Evolutionary conservation across 2,329 filamentous ascomycete species (phyloP).

Genomic region (Esteya vermicola): DNA sequence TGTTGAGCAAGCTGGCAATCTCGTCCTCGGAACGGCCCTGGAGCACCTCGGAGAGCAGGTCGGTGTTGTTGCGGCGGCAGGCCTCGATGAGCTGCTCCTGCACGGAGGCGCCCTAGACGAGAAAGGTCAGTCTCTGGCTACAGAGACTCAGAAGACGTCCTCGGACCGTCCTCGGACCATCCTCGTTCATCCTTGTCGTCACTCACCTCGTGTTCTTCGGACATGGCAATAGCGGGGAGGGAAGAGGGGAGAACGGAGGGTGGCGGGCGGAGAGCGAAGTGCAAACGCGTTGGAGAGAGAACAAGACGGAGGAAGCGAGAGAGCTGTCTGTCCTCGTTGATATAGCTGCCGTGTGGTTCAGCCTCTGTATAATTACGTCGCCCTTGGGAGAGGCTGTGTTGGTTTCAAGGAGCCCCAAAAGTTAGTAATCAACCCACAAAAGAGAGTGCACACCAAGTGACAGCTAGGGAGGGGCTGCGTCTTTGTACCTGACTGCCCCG

Average conservation of each 20-base stretch:
- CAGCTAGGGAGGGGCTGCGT: too few relatives aligned
- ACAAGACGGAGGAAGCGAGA: not conserved
- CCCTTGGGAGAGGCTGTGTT: too few relatives aligned
- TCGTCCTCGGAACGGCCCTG: conserved; percentile 45
- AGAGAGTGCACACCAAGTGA: too few relatives aligned
- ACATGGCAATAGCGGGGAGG: not conserved
- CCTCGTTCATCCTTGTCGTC: too few relatives aligned
- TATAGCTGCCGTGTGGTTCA: too few relatives aligned
- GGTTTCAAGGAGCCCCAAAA: too few relatives aligned
- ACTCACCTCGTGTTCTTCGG: not conserved
- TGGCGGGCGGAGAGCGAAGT: too few relatives aligned
- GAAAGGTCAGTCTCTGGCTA: not conserved
- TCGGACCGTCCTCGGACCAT: not conserved
- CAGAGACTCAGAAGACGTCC: not conserved
- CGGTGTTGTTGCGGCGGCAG: conserved; percentile 82
- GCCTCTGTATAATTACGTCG: too few relatives aligned
- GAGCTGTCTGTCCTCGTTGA: not conserved
- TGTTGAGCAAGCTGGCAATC: conserved; percentile 69
- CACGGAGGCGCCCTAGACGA: conserved; percentile 65
- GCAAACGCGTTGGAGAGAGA: too few relatives aligned
- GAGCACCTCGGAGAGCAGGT: conserved; percentile 67
- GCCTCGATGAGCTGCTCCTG: conserved; percentile 83
- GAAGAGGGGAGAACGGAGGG: too few relatives aligned
- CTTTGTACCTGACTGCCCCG: too few relatives aligned
- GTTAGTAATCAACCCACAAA: too few relatives aligned